Conservation (phyloP, 1,139 yeast species). For the Kodamaea derodonti region DNA sequence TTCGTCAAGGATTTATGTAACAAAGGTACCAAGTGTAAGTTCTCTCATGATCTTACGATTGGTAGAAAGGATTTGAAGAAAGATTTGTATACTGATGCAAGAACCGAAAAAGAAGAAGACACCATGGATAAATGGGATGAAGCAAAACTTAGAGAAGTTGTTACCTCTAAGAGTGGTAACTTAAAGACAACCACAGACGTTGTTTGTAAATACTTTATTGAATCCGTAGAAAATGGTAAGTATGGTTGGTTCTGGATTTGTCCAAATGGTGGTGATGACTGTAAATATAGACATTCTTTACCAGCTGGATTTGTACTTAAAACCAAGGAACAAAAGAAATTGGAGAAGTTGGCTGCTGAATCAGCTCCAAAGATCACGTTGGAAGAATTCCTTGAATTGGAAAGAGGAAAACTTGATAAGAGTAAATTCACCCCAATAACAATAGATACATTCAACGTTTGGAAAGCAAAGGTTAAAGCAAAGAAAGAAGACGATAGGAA, state of each 20-base stretch:
- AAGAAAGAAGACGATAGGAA: constrained; percentile 59
- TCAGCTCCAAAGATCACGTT: constrained; percentile 85
- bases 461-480: constrained; percentile 72
- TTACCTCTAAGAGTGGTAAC: constrained; percentile 89
- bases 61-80: constrained; percentile 89
- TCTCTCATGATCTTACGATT: constrained; percentile 82
- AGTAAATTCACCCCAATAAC: constrained; percentile 84
- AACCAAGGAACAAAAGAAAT: constrained; percentile 90
- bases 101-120: constrained; percentile 68
- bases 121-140: constrained; percentile 98
- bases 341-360: constrained; percentile 84
- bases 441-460: constrained; percentile 70
- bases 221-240: constrained; percentile 95
- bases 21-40: constrained; percentile 90
- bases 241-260: constrained; percentile 99
- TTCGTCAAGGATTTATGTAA: constrained; percentile 89
- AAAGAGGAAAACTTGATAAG: constrained; percentile 80
- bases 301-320: constrained; percentile 96
- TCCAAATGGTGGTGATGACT: constrained; percentile 89
- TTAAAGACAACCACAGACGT: constrained; percentile 92
- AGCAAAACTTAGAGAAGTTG: constrained; percentile 83
- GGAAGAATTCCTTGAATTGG: constrained; percentile 94
- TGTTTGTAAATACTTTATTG: constrained; percentile 90
- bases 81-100: constrained; percentile 88
- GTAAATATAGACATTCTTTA: constrained; percentile 94